Conservation (phyloP, 2,329 filamentous ascomycete genomes). For the Penicillium sp. region DNA sequence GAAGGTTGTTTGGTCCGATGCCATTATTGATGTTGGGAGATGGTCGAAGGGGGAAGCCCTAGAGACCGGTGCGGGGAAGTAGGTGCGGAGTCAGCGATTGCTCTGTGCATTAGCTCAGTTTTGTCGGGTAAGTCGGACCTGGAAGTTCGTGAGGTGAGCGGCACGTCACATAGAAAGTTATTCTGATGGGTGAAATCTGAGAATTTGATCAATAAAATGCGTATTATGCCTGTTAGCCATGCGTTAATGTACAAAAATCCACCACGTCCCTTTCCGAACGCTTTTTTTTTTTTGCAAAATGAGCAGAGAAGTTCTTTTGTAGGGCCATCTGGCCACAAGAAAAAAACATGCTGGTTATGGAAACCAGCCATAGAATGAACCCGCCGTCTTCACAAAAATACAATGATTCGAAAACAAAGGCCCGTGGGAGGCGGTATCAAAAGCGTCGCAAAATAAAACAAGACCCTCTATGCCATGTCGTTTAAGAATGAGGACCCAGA, state of each 20-base stretch:
- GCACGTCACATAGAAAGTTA: neutral
- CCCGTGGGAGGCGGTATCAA: slow-evolving; percentile 25
- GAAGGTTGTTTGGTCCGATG: slow-evolving; percentile 22
- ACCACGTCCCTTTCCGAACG: slow-evolving; percentile 14
- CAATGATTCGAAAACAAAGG: slow-evolving; percentile 27
- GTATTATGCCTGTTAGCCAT: slow-evolving; percentile 33
- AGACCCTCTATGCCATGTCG: slow-evolving; percentile 37
- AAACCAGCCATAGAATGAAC: slow-evolving; percentile 27
- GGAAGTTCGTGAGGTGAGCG: neutral
- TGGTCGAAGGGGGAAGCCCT: neutral
- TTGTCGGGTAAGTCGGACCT: neutral
- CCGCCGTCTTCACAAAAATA: slow-evolving; percentile 28
- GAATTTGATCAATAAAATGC: slow-evolving; percentile 13
- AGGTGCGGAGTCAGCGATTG: slow-evolving; percentile 5
- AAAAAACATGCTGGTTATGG: slow-evolving; percentile 23
- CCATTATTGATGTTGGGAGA: slow-evolving; percentile 1
- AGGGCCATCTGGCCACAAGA: slow-evolving; percentile 2
- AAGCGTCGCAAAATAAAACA: slow-evolving; percentile 24
- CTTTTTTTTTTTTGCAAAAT: slow-evolving; percentile 14
- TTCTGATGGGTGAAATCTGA: neutral
- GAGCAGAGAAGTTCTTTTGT: slow-evolving; percentile 17
- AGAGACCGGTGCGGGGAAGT: slow-evolving; percentile 12
- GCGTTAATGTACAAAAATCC: slow-evolving; percentile 37
- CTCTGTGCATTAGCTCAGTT: neutral
- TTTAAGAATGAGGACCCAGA: slow-evolving; percentile 33